Evolutionary conservation across 2,329 filamentous ascomycete species (phyloP), one percentile per base, ranked within the genome.

Genomic region (Elsinoe necatrix): DNA sequence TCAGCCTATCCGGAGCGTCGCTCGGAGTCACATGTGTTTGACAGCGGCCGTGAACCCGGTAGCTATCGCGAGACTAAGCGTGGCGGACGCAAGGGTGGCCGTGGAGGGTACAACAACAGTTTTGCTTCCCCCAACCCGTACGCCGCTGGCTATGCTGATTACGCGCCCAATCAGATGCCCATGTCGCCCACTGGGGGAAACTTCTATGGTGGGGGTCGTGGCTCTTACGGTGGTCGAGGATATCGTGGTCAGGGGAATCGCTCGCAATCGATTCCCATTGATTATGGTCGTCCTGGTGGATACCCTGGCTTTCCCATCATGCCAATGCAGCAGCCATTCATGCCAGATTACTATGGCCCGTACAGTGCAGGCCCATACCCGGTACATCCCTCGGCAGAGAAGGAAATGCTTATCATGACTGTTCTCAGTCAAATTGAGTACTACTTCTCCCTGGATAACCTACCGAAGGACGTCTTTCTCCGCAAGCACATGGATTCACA

Each of bases 401-500:
- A 79, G n/a, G 77, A 73, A 60, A 76, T 77, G 34, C 64, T 83
- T 31, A 72, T 81, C 61, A 70, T 70, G 67, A 80, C 80, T 79
- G 80, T 82, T 66, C 78, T 75, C 60, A 80, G 76, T 64, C 83
- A 85, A 66, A 59, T 71, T 35, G 89, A 95, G 66, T 98, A 96
- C 75, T 98, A 98, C 72, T 95, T 98, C 73, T 97, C 92, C 0
- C 81, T 95, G 25, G 88, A 96, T 66, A 98, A 98, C 68, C 79
- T 97, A 51, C 87, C 89, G 78, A 96, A 95, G 72, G 93, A 98
- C 67, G 79, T 88, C 66, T 97, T 84, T 71, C 78, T 98, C 58
- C 85, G 93, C 57, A 84, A 82, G 65, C 85, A 91, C 64, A 97
- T 98, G 93, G 92, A 98, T 68, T 88, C 87, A 0, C 88, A 97